Evolutionary conservation across 352 stramenopile genomes (phyloP), one percentile per base, ranked within the genome.

Genomic region (Phytophthora pisi): DNA sequence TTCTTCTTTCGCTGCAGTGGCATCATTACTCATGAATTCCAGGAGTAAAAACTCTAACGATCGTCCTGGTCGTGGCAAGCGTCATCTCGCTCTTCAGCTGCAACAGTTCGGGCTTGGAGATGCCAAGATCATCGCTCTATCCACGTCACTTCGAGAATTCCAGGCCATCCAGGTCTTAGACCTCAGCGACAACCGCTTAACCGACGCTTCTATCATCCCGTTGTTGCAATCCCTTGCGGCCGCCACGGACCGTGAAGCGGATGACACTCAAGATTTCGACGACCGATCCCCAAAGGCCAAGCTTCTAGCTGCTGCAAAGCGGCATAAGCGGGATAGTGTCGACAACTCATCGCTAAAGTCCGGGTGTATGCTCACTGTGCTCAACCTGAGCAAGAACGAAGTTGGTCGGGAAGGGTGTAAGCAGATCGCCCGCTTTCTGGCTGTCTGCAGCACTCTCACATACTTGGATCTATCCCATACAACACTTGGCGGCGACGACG

Each of bases 61-160:
- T 80, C 57, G 76, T 64, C 15, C 24, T 74, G n/a, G 65, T 70
- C 58, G 63, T 57, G 18, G 74, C 36, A 89, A 84, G 59, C 82
- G 82, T 26, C 79, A 82, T 34, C 66, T 86, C 28, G 71, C 78
- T 4, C 51, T 93, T 0, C 73, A 91, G 26, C 52, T 93, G 36
- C 79, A 91, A 57, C 81, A 93, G 46, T 93, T 92, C 61, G 86
- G 86, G 7, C 77, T 93, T 0, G 86, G 86, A 0, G 83, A 93
- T 30, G 53, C 60, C 1, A 90, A 92, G 55, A 74, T 80, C 23
- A 73, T 82, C 24, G 83, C 84, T 5, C 53, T 93, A 2, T 75
- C 83, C 13, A 88, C 74, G 36, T 79, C 82, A 3, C 71, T 91
- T 8, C 60, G 76, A 64, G 68, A 75, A 51, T 90, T 93, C 53